phyloP scores from a whole-genome alignment of 208 protist species.

The Acanthamoeba lenticulata region DNA sequence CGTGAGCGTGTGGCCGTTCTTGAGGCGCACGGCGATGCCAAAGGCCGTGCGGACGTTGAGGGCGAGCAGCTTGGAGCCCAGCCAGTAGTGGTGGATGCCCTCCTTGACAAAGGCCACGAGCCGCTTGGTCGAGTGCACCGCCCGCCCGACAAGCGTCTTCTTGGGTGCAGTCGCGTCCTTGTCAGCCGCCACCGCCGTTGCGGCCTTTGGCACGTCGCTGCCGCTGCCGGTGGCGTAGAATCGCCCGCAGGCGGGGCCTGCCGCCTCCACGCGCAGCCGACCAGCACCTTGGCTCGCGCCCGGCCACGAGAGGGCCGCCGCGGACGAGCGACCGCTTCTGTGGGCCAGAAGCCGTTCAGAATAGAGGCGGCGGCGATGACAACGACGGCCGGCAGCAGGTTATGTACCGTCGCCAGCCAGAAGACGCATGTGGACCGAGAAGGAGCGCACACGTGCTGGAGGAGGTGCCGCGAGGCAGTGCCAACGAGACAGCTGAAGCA shows the following conservation, averaged over 20 bases:
- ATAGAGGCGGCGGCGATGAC: not conserved
- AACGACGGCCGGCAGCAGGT: not conserved
- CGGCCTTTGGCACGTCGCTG: not conserved
- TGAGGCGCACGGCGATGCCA: not conserved
- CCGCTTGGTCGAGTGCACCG: not conserved
- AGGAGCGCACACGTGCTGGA: not conserved
- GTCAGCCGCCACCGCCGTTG: not conserved
- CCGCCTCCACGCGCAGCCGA: not conserved
- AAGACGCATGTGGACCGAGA: not conserved
- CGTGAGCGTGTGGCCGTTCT: slow-evolving; percentile 49
- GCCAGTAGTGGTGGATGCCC: slow-evolving; percentile 55
- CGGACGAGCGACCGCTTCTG: not conserved
- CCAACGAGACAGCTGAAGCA: not conserved
- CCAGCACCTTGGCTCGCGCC: not conserved
- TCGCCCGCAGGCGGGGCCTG: not conserved
- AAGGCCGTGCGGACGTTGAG: slow-evolving; percentile 47
- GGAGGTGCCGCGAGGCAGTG: not conserved
- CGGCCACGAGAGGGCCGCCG: not conserved
- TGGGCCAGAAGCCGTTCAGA: not conserved
- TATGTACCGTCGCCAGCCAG: not conserved
- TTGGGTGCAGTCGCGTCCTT: not conserved
- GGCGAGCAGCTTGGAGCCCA: slow-evolving; percentile 54
- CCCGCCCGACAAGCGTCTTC: not conserved
- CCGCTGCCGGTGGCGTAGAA: not conserved
- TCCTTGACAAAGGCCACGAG: not conserved